These are phyloP conservation scores for Neopestalotiopsis clavispora DNA, from an alignment of 2,329 filamentous ascomycete species.

Conservation along the genomic window DNA sequence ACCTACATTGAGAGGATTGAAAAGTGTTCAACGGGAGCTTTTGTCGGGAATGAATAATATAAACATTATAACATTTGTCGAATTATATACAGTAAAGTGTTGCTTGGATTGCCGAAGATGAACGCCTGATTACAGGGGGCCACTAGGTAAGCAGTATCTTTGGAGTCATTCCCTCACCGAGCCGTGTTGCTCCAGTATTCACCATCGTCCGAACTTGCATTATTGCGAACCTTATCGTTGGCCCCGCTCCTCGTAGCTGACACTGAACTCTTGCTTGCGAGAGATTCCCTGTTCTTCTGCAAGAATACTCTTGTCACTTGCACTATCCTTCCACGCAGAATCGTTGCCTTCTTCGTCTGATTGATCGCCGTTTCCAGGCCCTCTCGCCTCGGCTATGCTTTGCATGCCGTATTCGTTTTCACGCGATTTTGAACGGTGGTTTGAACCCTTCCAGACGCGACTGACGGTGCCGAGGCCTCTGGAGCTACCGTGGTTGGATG, in stretches of 20 bases:
- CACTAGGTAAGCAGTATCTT: background rate
- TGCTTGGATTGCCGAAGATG: background rate
- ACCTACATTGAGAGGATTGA: no score
- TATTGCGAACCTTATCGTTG: background rate
- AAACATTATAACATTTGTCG: background rate
- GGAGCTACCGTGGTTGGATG: background rate
- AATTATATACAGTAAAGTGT: background rate
- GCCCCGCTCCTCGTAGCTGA: slow-evolving; percentile 4
- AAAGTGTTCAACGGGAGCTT: no score
- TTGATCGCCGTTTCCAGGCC: background rate
- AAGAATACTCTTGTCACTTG: slow-evolving; percentile 8
- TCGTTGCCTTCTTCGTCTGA: background rate
- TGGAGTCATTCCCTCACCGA: background rate
- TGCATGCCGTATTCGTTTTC: slow-evolving; percentile 5
- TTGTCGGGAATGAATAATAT: background rate
- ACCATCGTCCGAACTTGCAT: background rate
- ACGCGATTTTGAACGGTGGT: background rate
- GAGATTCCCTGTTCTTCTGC: slow-evolving; percentile 1
- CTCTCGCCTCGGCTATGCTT: background rate
- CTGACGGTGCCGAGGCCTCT: background rate
- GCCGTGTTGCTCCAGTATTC: background rate
- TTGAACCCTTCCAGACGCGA: background rate
- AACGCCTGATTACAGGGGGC: background rate
- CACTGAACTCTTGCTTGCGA: slow-evolving; percentile 10
- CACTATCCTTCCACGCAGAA: background rate